Evolutionary conservation across 805 yeast species (phyloP).

Genomic region (Zygoascus biomembranicola): DNA sequence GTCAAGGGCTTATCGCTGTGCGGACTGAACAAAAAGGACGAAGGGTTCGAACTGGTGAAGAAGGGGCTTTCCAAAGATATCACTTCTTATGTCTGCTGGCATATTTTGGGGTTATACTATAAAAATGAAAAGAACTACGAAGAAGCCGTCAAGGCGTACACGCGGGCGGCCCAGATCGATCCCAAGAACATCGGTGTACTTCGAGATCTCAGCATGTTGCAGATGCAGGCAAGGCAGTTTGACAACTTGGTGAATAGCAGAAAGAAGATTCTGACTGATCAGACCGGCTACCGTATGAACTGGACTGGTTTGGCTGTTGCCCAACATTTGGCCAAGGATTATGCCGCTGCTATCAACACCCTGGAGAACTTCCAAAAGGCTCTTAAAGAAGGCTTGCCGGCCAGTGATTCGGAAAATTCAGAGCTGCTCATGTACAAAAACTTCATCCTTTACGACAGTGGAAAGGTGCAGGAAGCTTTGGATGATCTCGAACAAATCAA

Average conservation of each 20-base stretch:
- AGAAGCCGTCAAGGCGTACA: slow-evolving; percentile 73
- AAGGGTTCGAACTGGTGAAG: slow-evolving; percentile 52
- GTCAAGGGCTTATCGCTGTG: slow-evolving; percentile 69
- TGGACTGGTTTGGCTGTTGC: slow-evolving; percentile 89
- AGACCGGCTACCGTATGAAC: slow-evolving; percentile 77
- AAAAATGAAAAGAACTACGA: slow-evolving; percentile 58
- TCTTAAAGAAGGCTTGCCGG: slow-evolving; percentile 56
- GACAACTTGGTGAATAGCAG: slow-evolving; percentile 55
- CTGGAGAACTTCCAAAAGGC: slow-evolving; percentile 68
- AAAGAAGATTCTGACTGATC: slow-evolving; percentile 57
- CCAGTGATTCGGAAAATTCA: slow-evolving; percentile 56
- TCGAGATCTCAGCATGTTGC: slow-evolving; percentile 73
- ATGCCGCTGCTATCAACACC: slow-evolving; percentile 59
- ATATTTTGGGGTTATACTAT: slow-evolving; percentile 78
- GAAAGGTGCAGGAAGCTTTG: slow-evolving; percentile 58
- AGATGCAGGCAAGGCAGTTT: slow-evolving; percentile 72
- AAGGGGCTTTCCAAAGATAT: slow-evolving; percentile 55
- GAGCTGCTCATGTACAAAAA: slow-evolving; percentile 74
- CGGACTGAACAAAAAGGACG: slow-evolving; percentile 49
- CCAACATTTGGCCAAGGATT: slow-evolving; percentile 64
- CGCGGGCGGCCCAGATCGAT: slow-evolving; percentile 66
- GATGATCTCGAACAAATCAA: slow-evolving; percentile 48
- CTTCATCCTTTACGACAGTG: slow-evolving; percentile 52
- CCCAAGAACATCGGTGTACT: slow-evolving; percentile 69
- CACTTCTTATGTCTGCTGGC: slow-evolving; percentile 65